These are phyloP conservation scores for Hymenoscyphus fraxineus DNA, from an alignment of 2,329 filamentous ascomycete species.

Conservation along the genomic window DNA sequence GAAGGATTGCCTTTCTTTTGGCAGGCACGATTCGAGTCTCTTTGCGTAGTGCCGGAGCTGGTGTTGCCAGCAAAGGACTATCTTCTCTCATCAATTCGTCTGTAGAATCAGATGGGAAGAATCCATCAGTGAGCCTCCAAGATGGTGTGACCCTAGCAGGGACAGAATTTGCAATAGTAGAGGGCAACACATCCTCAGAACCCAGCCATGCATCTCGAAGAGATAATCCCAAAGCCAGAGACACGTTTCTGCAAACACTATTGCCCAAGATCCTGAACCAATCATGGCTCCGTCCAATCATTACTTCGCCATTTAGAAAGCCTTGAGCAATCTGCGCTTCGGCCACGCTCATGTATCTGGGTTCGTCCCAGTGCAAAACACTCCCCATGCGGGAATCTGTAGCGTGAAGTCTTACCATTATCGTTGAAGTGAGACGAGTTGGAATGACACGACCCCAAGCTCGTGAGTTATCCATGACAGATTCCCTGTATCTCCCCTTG, in stretches of 20 bases:
- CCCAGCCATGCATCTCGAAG: conserved; percentile 55
- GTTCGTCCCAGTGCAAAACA: conserved; percentile 62
- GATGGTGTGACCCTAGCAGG: too few relatives aligned
- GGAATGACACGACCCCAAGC: conserved; percentile 52
- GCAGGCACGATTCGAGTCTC: not conserved
- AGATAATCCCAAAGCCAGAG: conserved; percentile 61
- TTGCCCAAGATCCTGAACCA: conserved; percentile 72
- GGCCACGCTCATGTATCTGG: conserved; percentile 58
- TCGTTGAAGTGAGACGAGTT: conserved; percentile 54
- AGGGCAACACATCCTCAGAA: not conserved
- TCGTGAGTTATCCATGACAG: conserved; percentile 24
- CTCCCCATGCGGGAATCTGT: conserved; percentile 54
- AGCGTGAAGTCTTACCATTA: conserved; percentile 52
- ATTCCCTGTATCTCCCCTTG: conserved; percentile 24
- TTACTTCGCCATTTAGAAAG: conserved; percentile 64
- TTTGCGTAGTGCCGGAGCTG: not conserved
- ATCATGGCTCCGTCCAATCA: conserved; percentile 53
- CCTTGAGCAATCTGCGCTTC: conserved; percentile 69
- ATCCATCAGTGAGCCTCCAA: too few relatives aligned
- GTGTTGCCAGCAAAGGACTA: not conserved
- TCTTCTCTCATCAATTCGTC: not conserved
- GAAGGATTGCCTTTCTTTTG: not conserved
- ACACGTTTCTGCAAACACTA: conserved; percentile 66
- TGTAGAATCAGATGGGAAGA: not conserved
- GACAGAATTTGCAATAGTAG: too few relatives aligned